Percentiles rank a stretch among this genome's conserved stretches.
Conservation (phyloP, 2,329 filamentous ascomycete species). For the Colletotrichum caudatum region DNA sequence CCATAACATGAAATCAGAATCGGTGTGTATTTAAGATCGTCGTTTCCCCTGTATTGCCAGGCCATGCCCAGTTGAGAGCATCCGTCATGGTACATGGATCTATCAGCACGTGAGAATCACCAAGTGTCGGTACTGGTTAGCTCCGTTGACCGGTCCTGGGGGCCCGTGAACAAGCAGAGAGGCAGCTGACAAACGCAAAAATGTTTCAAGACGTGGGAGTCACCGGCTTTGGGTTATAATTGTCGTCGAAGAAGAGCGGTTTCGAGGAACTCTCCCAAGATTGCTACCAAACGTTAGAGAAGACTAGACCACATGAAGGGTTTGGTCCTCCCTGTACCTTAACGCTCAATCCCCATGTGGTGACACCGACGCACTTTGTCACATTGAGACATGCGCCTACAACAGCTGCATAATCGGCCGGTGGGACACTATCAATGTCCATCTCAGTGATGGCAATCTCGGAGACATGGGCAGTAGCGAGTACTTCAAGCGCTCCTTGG, state of each 20-base stretch:
- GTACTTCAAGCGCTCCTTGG: slow-evolving; percentile 62
- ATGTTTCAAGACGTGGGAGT: background rate
- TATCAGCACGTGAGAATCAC: background rate
- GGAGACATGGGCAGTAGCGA: slow-evolving; percentile 61
- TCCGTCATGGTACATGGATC: too few species aligned
- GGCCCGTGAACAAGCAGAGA: background rate
- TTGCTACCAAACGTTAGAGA: slow-evolving; percentile 47
- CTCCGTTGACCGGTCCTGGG: background rate
- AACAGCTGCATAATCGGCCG: slow-evolving; percentile 70
- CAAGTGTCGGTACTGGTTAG: background rate
- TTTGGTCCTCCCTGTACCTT: slow-evolving; percentile 46
- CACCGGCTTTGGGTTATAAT: slow-evolving; percentile 61
- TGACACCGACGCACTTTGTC: slow-evolving; percentile 73
- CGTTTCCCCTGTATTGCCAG: background rate
- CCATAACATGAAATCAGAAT: background rate
- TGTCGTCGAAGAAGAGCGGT: slow-evolving; percentile 66
- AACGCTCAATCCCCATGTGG: slow-evolving; percentile 69
- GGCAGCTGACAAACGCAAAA: background rate
- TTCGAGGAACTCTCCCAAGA: slow-evolving; percentile 62
- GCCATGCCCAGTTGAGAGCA: background rate
- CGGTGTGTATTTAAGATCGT: background rate
- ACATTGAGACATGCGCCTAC: slow-evolving; percentile 69
- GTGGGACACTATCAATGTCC: slow-evolving; percentile 70
- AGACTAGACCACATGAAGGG: too few species aligned
- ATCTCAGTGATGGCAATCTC: slow-evolving; percentile 76